Conservation (phyloP, 2,329 filamentous ascomycete genomes). For the Phyllosticta citriasiana region DNA sequence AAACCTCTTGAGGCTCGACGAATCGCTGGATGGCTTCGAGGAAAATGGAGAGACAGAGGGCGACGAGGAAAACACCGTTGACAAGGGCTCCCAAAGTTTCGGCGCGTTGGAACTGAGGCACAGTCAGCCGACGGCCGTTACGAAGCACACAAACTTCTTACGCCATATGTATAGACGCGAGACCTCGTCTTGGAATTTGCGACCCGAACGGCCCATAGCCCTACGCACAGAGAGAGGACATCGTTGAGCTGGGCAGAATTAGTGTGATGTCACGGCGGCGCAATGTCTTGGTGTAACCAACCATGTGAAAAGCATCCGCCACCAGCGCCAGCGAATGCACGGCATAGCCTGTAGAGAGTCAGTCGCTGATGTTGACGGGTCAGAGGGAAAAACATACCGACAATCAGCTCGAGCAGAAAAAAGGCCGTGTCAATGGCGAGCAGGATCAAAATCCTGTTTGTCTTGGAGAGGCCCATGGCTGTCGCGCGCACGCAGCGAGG, state of each 20-base stretch:
- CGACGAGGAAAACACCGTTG: conserved; percentile 95
- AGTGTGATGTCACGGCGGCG: conserved; percentile 8
- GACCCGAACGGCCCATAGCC: conserved; percentile 88
- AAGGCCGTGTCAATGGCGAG: conserved; percentile 82
- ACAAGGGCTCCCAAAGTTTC: conserved; percentile 94
- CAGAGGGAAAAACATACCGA: conserved; percentile 38
- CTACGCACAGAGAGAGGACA: conserved; percentile 86
- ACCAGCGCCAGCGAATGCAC: conserved; percentile 88
- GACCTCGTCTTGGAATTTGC: conserved; percentile 70
- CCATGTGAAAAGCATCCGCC: conserved; percentile 98
- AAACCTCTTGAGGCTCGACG: conserved; percentile 79
- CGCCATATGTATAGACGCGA: conserved; percentile 90
- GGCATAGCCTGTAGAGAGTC: conserved; percentile 50
- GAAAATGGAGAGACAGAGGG: conserved; percentile 90
- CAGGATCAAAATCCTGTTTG: conserved; percentile 83
- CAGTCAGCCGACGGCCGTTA: neutral
- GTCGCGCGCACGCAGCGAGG: neutral
- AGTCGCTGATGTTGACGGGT: conserved; percentile 1
- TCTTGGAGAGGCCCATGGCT: conserved; percentile 81
- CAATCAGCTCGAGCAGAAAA: conserved; percentile 79
- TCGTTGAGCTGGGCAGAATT: conserved; percentile 64
- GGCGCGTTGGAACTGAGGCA: conserved; percentile 78
- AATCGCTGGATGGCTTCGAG: conserved; percentile 90
- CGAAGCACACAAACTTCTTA: conserved; percentile 36
- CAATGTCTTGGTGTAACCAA: conserved; percentile 30